Conservation (phyloP, 768 basidiomycete species). For the Kwoniella sp. region DNA sequence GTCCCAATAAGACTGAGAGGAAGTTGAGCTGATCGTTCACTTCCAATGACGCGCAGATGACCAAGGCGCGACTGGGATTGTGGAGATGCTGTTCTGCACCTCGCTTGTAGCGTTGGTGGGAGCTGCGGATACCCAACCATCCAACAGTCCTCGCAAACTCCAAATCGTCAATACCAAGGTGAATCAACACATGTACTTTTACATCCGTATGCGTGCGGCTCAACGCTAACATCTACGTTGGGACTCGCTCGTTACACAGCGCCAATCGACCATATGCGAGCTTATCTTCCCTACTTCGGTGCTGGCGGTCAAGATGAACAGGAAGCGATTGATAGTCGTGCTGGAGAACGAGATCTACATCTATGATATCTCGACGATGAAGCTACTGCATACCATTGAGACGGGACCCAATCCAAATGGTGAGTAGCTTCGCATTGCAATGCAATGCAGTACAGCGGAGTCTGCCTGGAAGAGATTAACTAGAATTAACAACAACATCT, state of each 20-base stretch:
- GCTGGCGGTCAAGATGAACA: constrained; percentile 94
- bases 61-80: constrained; percentile 91
- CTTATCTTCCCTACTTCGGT: constrained; percentile 95
- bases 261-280: constrained; percentile 98
- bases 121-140: constrained; percentile 80
- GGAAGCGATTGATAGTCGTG: constrained; percentile 93
- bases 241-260: constrained; percentile 59
- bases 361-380: constrained; percentile 98
- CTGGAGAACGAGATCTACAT: constrained; percentile 98
- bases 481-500: too few species aligned
- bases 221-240: background rate
- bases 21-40: background rate
- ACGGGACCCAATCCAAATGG: constrained; percentile 94
- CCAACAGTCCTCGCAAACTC: constrained; percentile 85
- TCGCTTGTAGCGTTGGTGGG: constrained; percentile 96
- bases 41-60: constrained; percentile 57
- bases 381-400: constrained; percentile 93
- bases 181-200: too few species aligned
- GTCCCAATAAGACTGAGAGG: too few species aligned
- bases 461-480: too few species aligned
- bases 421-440: constrained; percentile 53
- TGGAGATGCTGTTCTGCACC: constrained; percentile 99
- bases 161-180: constrained; percentile 99
- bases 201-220: background rate
- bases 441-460: too few species aligned